Evolutionary conservation across 768 basidiomycete genomes (phyloP).

Genomic region (Boletus rufocinnamomeus): DNA sequence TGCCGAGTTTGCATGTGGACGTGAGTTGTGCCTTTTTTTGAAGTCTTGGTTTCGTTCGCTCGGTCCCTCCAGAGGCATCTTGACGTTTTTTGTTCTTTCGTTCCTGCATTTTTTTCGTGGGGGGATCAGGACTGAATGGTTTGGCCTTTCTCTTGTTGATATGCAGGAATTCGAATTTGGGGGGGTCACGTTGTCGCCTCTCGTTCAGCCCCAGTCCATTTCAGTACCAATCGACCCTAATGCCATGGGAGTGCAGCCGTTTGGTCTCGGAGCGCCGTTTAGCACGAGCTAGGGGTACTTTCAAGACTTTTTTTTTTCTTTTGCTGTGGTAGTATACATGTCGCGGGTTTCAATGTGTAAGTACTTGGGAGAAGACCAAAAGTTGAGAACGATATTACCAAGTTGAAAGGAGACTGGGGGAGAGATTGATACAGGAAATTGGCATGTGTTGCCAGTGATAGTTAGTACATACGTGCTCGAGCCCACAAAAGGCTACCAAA

Average conservation of each 20-base stretch:
- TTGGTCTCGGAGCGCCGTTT: conserved; percentile 36
- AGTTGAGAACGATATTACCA: too few relatives aligned
- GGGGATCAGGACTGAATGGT: conserved; percentile 2
- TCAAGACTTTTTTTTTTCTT: too few relatives aligned
- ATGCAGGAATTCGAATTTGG: conserved; percentile 39
- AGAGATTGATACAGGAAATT: too few relatives aligned
- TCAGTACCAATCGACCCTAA: conserved; percentile 20
- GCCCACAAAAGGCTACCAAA: too few relatives aligned
- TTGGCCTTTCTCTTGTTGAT: background rate
- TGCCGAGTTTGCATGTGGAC: conserved; percentile 84
- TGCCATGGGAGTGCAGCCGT: conserved; percentile 19
- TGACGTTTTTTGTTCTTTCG: conserved; percentile 24
- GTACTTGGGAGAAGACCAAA: background rate
- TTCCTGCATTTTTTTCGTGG: too few relatives aligned
- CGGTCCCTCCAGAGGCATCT: too few relatives aligned
- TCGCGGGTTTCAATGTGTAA: background rate
- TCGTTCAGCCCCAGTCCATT: conserved; percentile 30
- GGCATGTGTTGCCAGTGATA: too few relatives aligned
- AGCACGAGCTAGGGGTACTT: conserved; percentile 21
- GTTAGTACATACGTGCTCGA: too few relatives aligned
- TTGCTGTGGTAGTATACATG: background rate
- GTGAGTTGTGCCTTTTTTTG: conserved; percentile 46
- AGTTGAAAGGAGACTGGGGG: too few relatives aligned
- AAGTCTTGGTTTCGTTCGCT: too few relatives aligned
- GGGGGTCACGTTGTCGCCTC: conserved; percentile 30